These are phyloP conservation scores for Pachysolen tannophilus DNA, from an alignment of 805 yeast species.

Conservation along the genomic window DNA sequence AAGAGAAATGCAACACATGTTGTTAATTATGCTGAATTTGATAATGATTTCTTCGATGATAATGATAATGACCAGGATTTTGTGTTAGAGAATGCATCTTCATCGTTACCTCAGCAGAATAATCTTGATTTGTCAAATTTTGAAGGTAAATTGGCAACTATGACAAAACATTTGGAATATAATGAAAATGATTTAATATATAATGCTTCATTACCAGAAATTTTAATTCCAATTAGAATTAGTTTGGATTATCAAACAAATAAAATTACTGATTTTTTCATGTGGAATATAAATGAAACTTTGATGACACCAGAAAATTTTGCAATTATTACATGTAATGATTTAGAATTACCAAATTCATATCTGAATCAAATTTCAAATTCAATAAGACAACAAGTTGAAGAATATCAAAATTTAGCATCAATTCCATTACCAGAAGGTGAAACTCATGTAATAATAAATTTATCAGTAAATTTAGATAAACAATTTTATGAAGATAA, in stretches of 20 bases:
- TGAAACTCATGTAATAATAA: conserved; percentile 68
- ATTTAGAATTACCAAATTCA: conserved; percentile 68
- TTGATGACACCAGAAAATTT: conserved; percentile 64
- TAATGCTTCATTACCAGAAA: conserved; percentile 30
- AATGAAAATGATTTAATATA: conserved; percentile 24
- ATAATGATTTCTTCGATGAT: conserved; percentile 38
- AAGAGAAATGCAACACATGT: conserved; percentile 61
- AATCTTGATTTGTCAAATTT: conserved; percentile 24
- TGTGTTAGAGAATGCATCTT: conserved; percentile 15
- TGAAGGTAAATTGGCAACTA: conserved; percentile 31
- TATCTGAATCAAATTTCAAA: conserved; percentile 57
- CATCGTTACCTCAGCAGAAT: conserved; percentile 10
- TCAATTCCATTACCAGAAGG: conserved; percentile 63
- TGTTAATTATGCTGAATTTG: conserved; percentile 80
- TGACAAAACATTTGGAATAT: conserved; percentile 25
- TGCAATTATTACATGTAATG: conserved; percentile 72
- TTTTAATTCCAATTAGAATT: conserved; percentile 59
- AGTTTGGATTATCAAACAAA: conserved; percentile 51
- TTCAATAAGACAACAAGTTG: conserved; percentile 73
- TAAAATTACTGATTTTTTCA: conserved; percentile 51
- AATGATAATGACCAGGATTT: conserved; percentile 17
- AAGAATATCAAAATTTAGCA: conserved; percentile 60
- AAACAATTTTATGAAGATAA: conserved; percentile 83
- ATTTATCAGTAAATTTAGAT: conserved; percentile 74
- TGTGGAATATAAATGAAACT: conserved; percentile 68